Conservation (phyloP, 805 yeast species). For the Monosporozyma aerobia region DNA sequence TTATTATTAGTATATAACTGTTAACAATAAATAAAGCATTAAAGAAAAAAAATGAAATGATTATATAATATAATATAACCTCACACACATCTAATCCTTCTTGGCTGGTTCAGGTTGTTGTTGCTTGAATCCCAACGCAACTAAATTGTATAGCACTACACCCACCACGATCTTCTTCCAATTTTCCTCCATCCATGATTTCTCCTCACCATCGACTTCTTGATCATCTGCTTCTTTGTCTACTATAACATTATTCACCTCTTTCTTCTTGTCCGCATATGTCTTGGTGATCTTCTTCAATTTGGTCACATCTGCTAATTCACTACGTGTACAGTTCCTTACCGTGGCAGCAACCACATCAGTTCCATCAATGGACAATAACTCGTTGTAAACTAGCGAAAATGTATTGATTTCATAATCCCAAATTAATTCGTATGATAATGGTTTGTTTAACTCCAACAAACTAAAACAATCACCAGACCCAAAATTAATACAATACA, state of each 20-base stretch:
- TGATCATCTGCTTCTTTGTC: conserved; percentile 8
- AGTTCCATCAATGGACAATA: not conserved
- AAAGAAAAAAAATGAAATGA: not conserved
- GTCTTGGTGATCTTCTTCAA: conserved; percentile 26
- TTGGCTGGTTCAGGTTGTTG: not conserved
- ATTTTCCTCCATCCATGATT: conserved; percentile 23
- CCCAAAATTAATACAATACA: conserved; percentile 17
- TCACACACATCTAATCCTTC: not conserved
- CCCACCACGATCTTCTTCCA: conserved; percentile 26
- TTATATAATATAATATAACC: not conserved
- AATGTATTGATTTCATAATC: conserved; percentile 13
- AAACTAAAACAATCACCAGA: conserved; percentile 19
- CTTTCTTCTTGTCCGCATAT: conserved; percentile 22
- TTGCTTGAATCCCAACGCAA: not conserved
- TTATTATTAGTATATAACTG: no score
- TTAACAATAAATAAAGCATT: not conserved
- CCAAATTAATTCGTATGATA: conserved; percentile 17
- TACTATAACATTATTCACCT: conserved; percentile 7
- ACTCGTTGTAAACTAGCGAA: conserved; percentile 13
- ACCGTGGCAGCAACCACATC: conserved; percentile 14
- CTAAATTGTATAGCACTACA: conserved; percentile 15
- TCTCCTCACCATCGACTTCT: conserved; percentile 8
- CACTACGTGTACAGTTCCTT: conserved; percentile 13
- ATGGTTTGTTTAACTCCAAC: conserved; percentile 15
- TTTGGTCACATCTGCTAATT: conserved; percentile 15